A percentile compares a stretch with the other conserved stretches of the same genome.
These are phyloP conservation scores for Papiliotrema terrestris DNA, from an alignment of 1,284 basidiomycete species.

Conservation along the genomic window DNA sequence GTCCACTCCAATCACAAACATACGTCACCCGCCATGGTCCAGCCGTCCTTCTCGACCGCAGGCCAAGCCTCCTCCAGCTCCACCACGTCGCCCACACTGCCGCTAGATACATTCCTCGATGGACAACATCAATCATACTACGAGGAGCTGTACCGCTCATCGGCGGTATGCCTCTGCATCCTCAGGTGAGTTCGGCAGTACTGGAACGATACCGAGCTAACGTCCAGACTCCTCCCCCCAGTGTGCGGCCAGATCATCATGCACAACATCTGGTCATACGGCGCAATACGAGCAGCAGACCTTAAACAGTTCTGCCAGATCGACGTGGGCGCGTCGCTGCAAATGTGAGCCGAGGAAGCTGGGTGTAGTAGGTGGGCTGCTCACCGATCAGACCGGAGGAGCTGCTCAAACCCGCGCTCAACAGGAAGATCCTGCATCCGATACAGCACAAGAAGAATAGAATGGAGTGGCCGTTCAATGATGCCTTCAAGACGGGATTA, in stretches of 20 bases:
- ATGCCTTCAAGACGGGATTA: slow-evolving; percentile 73
- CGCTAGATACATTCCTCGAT: slow-evolving; percentile 67
- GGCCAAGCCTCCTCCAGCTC: slow-evolving; percentile 7
- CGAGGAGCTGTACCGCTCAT: slow-evolving; percentile 78
- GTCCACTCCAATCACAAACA: neutral
- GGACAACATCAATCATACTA: slow-evolving; percentile 79
- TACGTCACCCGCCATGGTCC: slow-evolving; percentile 25
- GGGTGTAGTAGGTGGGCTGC: neutral
- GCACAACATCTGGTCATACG: slow-evolving; percentile 87
- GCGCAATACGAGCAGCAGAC: slow-evolving; percentile 63
- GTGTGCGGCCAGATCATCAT: slow-evolving; percentile 87
- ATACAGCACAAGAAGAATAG: slow-evolving; percentile 47
- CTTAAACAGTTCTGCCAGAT: slow-evolving; percentile 79
- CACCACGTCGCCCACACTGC: slow-evolving; percentile 33
- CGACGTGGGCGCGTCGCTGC: slow-evolving; percentile 20
- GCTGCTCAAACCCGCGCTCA: slow-evolving; percentile 62
- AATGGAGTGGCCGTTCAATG: slow-evolving; percentile 60
- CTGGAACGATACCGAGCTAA: too few relatives aligned
- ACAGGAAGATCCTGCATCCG: slow-evolving; percentile 67
- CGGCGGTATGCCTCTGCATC: slow-evolving; percentile 89
- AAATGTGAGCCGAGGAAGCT: neutral
- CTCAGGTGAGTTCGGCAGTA: slow-evolving; percentile 77
- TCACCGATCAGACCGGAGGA: slow-evolving; percentile 60
- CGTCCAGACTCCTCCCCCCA: slow-evolving; percentile 69
- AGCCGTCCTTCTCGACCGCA: slow-evolving; percentile 35